Evolutionary conservation across 768 basidiomycete genomes (phyloP), one percentile per base, ranked within the genome.

Genomic region (Crepidotus variabilis): DNA sequence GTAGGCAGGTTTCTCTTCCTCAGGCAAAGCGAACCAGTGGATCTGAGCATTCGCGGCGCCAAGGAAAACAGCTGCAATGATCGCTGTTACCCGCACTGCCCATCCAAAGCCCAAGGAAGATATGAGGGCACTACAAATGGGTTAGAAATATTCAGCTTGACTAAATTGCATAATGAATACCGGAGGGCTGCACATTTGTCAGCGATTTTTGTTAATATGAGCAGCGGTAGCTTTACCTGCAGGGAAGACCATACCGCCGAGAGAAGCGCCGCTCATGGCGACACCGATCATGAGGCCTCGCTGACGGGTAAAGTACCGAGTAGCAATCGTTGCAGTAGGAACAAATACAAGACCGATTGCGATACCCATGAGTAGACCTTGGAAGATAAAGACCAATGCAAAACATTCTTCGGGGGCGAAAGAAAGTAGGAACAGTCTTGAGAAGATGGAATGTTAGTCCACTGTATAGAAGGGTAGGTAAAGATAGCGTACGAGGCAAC

Each of bases 311-410:
- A 81, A 84, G 58, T 78, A 75, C 47, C 79, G 76, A 7, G 75
- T 63, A 23, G 75, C 67, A n/a, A 80, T 68, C 8, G 73, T 69
- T 5, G 77, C 67, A 5, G 80, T 75, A 0, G 83, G 84, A 7
- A 81, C 64, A 65, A 81, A 83, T 13, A 81, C 64, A 10, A 82
- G 63, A 1, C 82, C 81, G 8, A 75, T 69, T n/a, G 79, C 78
- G 8, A 70, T 59, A 0, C 84, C 84, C 67, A 81, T 78, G 9
- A 79, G 80, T n/a, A 86, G 62, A 11, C 76, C 81, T 66, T 86
- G 83, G 4, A 77, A 71, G 4, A 82, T 69, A 63, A 85, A 80
- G 2, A 62, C 54, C 66, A 76, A 73, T 57, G 78, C 80, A 59
- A 76, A 78, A 57, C 73, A 67, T 51, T 76, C 73, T 47, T 75